Conservation (phyloP, 768 basidiomycete genomes). For the Leccinum imitatum region DNA sequence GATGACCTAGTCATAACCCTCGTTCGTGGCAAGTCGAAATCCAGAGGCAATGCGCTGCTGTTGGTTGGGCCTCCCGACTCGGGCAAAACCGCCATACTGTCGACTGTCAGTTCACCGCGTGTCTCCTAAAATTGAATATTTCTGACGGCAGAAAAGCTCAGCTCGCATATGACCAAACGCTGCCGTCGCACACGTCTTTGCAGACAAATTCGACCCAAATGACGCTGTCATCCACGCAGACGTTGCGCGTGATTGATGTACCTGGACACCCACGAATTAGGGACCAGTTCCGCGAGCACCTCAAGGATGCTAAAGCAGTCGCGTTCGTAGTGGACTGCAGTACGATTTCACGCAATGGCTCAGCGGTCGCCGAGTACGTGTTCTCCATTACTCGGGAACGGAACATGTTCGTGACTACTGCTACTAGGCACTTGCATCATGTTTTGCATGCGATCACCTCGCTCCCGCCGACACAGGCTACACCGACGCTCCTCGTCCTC, state of each 20-base stretch:
- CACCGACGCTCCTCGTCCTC: slow-evolving; percentile 63
- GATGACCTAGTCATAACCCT: slow-evolving; percentile 46
- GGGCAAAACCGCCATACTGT: slow-evolving; percentile 79
- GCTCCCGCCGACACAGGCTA: slow-evolving; percentile 65
- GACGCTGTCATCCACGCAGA: slow-evolving; percentile 41
- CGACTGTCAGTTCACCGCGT: slow-evolving; percentile 48
- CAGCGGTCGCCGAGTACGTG: slow-evolving; percentile 78
- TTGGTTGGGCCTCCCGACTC: slow-evolving; percentile 75
- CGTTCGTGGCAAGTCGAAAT: slow-evolving; percentile 41
- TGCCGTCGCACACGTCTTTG: slow-evolving; percentile 75
- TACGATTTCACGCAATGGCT: slow-evolving; percentile 72
- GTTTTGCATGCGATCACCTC: slow-evolving; percentile 69
- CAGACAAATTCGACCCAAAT: slow-evolving; percentile 64
- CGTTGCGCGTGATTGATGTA: slow-evolving; percentile 63
- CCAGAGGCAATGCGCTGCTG: slow-evolving; percentile 61
- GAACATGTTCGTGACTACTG: slow-evolving; percentile 2
- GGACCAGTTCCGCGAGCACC: slow-evolving; percentile 66
- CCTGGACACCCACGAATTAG: slow-evolving; percentile 86
- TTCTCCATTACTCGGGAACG: not conserved
- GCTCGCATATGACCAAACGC: slow-evolving; percentile 63
- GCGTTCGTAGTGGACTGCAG: slow-evolving; percentile 81
- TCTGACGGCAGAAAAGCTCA: slow-evolving; percentile 31
- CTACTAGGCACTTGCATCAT: slow-evolving; percentile 65
- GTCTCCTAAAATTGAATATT: slow-evolving; percentile 2
- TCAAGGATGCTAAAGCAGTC: slow-evolving; percentile 61